Base-by-base conservation (phyloP, 352 stramenopile genomes). In the Bremia lactucae region DNA sequence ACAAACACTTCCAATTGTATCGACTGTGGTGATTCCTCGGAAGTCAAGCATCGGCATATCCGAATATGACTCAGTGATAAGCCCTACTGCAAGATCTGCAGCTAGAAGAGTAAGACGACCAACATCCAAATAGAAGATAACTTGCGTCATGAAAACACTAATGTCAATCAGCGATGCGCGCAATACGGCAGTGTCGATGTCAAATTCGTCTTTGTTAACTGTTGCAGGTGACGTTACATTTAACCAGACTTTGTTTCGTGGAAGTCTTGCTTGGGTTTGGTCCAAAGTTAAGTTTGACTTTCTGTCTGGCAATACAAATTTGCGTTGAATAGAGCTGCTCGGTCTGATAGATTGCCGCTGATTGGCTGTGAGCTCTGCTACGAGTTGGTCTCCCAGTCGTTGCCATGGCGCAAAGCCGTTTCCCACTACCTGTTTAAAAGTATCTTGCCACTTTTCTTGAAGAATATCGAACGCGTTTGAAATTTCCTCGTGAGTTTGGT, bases 61-160 rank as follows among this genome's bases (percentile, higher is more conserved):
- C 11, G 63, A 67, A 36, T 80, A 86, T 31, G 72, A 86, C 34
- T 86, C 68, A 0, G 68, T 80, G 22, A 81, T 61, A 16, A 86
- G 46, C 7, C 52, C 46, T 20, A 68, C 42, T 20, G 55, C 41
- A n/a, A 77, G 45, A 42, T 73, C 59, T 20, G 52, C 33, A 20
- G 60, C 40, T 14, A 59, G 22, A 35, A 73, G 13, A 23, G 40
- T 41, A 29, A 62, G 51, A 45, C 53, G 55, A 9, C 48, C 49
- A 35, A 67, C 36, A 21, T 67, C 54, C 22, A 62, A 44, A 49
- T 61, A 76, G 14, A 68, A 65, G 7, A 68, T 25, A 16, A 65
- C 31, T 42, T 55, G 50, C 1, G 36, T 56, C 19, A 68, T 41
- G 8, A 68, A 44, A 10, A 31, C 33, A 7, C 55, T 42, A 4